Base-by-base conservation (phyloP, 345 rosid species). In the Melastoma malabathricum region DNA sequence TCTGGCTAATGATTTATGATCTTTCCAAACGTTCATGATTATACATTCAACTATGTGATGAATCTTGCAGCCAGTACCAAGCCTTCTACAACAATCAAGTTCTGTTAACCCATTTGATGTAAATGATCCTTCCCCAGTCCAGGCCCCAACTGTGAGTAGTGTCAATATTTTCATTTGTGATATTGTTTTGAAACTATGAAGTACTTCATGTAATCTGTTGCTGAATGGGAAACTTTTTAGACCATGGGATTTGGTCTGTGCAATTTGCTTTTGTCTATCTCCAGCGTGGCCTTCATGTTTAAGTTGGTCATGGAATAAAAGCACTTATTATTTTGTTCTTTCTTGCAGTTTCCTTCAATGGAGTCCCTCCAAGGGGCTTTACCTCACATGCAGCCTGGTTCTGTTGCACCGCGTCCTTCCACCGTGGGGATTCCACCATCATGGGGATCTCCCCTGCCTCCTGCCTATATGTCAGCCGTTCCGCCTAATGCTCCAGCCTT, bases 61-160 rank as follows among this genome's bases (percentile, higher is more conserved):
- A 34, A 18, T 61, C 50, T 60, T 60, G 54, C 86, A 82, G 94
- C 68, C 80, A 8, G 65, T 72, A 71, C 78, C 78, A 55, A 58
- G 73, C 56, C 74, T 71, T 57, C 66, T 71, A 25, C 84, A 66
- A 61, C 64, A 63, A 58, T 60, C 83, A 25, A 71, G 59, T 48
- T 84, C 98, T 12, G 54, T 68, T 57, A 92, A 92, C 74, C 98
- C 98, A 53, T 92, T 92, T 78, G 97, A 92, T 67, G 51, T 66
- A 45, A 62, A 51, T 38, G 89, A 79, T 57, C 68, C 84, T 17
- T 62, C 75, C 39, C 59, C 66, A 38, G 73, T 51, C 55, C 96
- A 70, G 62, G 62, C 71, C 50, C 87, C 73, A 63, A 50, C 65
- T 27, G 98, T 90, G 75, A 52, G 85, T 61, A 10, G 15, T 23